These are phyloP conservation scores for Smallanthus sonchifolius DNA, from an alignment of 129 eudicot species.

Conservation along the genomic window DNA sequence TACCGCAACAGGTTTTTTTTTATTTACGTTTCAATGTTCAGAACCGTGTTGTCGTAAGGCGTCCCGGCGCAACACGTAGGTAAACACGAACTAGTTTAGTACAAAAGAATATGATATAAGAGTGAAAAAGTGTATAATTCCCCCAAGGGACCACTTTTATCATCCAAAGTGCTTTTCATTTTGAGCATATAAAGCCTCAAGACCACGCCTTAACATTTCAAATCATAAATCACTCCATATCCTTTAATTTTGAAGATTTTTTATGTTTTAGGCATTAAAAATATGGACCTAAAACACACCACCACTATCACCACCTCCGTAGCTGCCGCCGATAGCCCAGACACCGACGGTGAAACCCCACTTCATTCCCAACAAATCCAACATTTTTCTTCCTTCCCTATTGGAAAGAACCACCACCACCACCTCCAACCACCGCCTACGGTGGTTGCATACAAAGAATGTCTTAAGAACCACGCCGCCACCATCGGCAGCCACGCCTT, in stretches of 20 bases:
- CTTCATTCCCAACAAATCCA: constrained; percentile 47
- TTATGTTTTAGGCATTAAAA: not conserved
- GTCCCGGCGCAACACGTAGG: too few species aligned
- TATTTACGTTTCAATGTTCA: too few species aligned
- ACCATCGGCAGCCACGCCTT: too few species aligned
- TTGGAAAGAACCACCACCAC: constrained; percentile 17
- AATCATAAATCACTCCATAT: constrained; percentile 14
- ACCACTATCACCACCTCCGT: constrained; percentile 30
- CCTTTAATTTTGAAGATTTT: not conserved
- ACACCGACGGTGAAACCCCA: constrained; percentile 55
- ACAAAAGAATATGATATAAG: not conserved
- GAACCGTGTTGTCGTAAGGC: too few species aligned
- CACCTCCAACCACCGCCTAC: constrained; percentile 27
- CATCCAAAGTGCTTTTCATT: constrained; percentile 27
- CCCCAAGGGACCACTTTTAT: not conserved
- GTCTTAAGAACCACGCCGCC: too few species aligned
- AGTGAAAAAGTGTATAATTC: not conserved
- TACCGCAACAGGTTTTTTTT: too few species aligned
- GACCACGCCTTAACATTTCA: constrained; percentile 19
- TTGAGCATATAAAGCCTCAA: constrained; percentile 21
- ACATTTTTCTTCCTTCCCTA: constrained; percentile 35
- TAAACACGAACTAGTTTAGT: too few species aligned
- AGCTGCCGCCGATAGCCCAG: constrained; percentile 24
- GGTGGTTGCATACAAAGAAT: not conserved
- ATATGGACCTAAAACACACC: constrained; percentile 44